Evolutionary conservation across 148 eudicot species (phyloP).

Genomic region (Silene conica): DNA sequence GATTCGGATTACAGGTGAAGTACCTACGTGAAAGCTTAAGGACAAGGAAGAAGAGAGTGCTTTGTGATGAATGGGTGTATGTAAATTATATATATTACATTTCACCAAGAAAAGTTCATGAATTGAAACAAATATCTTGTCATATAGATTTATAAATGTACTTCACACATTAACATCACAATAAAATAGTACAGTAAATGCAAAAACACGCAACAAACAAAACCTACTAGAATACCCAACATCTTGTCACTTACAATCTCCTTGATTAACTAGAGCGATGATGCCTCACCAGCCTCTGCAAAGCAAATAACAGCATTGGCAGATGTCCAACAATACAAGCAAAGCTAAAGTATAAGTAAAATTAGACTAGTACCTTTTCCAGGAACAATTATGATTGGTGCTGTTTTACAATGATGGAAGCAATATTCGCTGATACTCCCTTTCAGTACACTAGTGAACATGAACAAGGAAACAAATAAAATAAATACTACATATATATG

Average conservation of each 20-base stretch:
- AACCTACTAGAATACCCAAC: neutral
- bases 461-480: constrained; percentile 8
- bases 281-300: constrained; percentile 82
- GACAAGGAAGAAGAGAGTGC: neutral
- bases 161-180: constrained; percentile 4
- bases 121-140: constrained; percentile 1
- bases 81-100: neutral
- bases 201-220: neutral
- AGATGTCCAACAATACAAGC: neutral
- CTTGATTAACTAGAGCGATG: constrained; percentile 42
- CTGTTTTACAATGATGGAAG: constrained; percentile 79
- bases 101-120: neutral
- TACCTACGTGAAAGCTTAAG: neutral
- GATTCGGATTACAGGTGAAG: neutral
- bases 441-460: constrained; percentile 51
- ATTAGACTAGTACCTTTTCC: constrained; percentile 57
- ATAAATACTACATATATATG: neutral
- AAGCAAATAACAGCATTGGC: constrained; percentile 10
- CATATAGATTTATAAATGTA: constrained; percentile 2
- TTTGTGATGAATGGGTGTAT: neutral
- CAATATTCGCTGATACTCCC: constrained; percentile 93
- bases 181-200: neutral
- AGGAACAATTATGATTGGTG: constrained; percentile 81
- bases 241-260: constrained; percentile 8
- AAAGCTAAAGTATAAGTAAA: neutral